Percentiles rank a stretch among this genome's conserved stretches.
phyloP scores from a whole-genome alignment of 1,139 yeast species.

The Kodamaea sp. region DNA sequence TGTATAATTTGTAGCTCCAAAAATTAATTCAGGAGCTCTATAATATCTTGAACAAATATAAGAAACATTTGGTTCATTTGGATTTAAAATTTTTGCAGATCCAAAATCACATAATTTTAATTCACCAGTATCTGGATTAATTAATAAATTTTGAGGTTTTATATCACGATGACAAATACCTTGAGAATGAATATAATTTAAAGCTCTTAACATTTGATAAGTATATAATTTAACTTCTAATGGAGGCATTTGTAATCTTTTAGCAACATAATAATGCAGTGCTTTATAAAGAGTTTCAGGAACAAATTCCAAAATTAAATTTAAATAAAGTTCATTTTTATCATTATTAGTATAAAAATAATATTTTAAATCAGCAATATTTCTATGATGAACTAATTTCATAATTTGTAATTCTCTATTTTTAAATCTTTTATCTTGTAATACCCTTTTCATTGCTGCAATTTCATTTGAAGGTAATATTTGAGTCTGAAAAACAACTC shows the following conservation, averaged over 20 bases:
- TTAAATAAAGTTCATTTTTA: constrained; percentile 76
- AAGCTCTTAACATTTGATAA: constrained; percentile 85
- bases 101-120: constrained; percentile 96
- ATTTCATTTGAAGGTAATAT: constrained; percentile 69
- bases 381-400: constrained; percentile 83
- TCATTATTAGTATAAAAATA: constrained; percentile 84
- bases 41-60: constrained; percentile 95
- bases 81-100: constrained; percentile 90
- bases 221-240: constrained; percentile 87
- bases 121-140: constrained; percentile 80
- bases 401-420: constrained; percentile 94
- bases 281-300: constrained; percentile 96
- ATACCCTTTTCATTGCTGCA: constrained; percentile 91
- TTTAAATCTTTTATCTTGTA: constrained; percentile 93
- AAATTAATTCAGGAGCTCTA: constrained; percentile 90
- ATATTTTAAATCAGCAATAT: constrained; percentile 84
- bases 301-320: constrained; percentile 83
- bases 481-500: constrained; percentile 88
- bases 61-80: constrained; percentile 90
- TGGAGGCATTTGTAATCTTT: constrained; percentile 79
- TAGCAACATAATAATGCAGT: constrained; percentile 73
- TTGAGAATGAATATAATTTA: constrained; percentile 84
- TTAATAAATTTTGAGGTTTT: constrained; percentile 89
- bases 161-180: constrained; percentile 97
- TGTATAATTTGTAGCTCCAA: constrained; percentile 91